These are phyloP conservation scores for Barnettozyma pratensis DNA, from an alignment of 805 yeast species.

Conservation along the genomic window DNA sequence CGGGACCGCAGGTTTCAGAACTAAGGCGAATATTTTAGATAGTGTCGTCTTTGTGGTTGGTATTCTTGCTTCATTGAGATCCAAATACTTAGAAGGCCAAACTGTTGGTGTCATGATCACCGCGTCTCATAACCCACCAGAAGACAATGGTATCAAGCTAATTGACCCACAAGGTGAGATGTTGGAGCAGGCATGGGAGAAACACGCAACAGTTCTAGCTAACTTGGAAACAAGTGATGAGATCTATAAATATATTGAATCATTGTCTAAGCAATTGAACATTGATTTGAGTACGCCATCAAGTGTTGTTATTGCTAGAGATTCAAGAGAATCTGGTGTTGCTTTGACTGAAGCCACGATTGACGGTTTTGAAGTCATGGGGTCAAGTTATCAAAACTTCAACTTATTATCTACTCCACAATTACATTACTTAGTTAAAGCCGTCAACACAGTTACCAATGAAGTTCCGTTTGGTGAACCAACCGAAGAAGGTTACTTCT, in stretches of 20 bases:
- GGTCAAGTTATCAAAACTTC: slow-evolving; percentile 44
- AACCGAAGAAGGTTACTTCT: slow-evolving; percentile 64
- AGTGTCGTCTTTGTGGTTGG: slow-evolving; percentile 84
- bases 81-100: slow-evolving; percentile 61
- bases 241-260: slow-evolving; percentile 33
- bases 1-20: slow-evolving; percentile 98
- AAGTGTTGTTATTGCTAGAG: slow-evolving; percentile 68
- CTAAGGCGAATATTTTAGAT: slow-evolving; percentile 62
- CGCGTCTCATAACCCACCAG: slow-evolving; percentile 91
- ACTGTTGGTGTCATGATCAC: slow-evolving; percentile 95
- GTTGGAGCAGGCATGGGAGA: slow-evolving; percentile 83
- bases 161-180: slow-evolving; percentile 91
- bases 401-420: slow-evolving; percentile 90
- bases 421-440: slow-evolving; percentile 78
- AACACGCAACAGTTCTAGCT: slow-evolving; percentile 72
- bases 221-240: slow-evolving; percentile 50
- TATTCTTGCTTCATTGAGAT: slow-evolving; percentile 74
- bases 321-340: slow-evolving; percentile 84
- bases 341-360: slow-evolving; percentile 51
- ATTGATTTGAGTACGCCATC: slow-evolving; percentile 43
- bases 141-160: slow-evolving; percentile 88
- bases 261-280: slow-evolving; percentile 34
- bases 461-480: slow-evolving; percentile 50
- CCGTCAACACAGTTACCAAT: slow-evolving; percentile 50
- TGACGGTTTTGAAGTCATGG: slow-evolving; percentile 53